A percentile compares a stretch with the other conserved stretches of the same genome.
Evolutionary conservation across 2,329 filamentous ascomycete species (phyloP).

Genomic region (Venturia aucupariae): DNA sequence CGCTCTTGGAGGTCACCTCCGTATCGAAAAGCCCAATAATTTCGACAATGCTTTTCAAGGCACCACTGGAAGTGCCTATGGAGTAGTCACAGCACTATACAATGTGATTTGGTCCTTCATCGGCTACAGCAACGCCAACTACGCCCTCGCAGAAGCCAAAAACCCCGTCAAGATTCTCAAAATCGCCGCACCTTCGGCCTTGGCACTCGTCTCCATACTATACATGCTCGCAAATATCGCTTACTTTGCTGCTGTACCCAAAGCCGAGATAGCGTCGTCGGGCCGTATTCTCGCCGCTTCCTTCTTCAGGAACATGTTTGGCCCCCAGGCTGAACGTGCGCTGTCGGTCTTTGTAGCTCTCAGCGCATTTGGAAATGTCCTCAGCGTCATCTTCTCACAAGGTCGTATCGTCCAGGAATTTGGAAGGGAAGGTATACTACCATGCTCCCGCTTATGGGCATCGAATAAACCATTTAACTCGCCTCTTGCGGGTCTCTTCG

Average conservation of each 20-base stretch:
- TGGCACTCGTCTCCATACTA: constrained; percentile 25
- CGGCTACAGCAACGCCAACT: constrained; percentile 56
- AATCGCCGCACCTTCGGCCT: constrained; percentile 48
- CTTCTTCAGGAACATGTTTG: constrained; percentile 15
- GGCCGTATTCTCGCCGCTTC: constrained; percentile 15
- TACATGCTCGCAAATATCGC: constrained; percentile 15
- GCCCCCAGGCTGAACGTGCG: constrained; percentile 15
- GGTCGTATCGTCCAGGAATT: constrained; percentile 55
- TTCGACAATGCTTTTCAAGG: constrained; percentile 49
- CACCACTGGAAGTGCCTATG: constrained; percentile 21
- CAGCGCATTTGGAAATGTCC: constrained; percentile 53
- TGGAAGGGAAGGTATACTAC: constrained; percentile 59
- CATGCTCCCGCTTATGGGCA: constrained; percentile 60
- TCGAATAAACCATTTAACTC: constrained; percentile 53
- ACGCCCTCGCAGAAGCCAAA: constrained; percentile 50
- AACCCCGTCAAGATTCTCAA: constrained; percentile 45
- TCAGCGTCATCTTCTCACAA: constrained; percentile 52
- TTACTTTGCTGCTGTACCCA: constrained; percentile 16
- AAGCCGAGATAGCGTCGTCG: constrained; percentile 14
- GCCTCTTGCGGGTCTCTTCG: constrained; percentile 48
- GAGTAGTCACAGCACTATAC: constrained; percentile 36
- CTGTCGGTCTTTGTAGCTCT: constrained; percentile 47
- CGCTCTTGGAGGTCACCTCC: constrained; percentile 47
- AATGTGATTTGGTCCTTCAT: constrained; percentile 56
- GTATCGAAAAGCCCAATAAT: constrained; percentile 45